These are phyloP conservation scores for Fermentozyma sake DNA, from an alignment of 1,139 yeast genomes.

Conservation along the genomic window DNA sequence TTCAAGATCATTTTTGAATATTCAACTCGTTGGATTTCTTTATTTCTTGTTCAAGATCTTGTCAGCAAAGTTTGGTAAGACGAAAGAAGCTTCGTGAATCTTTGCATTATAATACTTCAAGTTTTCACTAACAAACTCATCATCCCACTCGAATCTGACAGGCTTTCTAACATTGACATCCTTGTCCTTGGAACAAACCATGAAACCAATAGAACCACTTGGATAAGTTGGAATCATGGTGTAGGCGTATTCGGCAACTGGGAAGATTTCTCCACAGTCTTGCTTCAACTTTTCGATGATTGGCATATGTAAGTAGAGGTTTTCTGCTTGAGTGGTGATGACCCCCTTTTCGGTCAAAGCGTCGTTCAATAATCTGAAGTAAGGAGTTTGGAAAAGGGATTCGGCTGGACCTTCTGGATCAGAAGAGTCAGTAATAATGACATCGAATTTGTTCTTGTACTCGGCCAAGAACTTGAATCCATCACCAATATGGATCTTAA, in stretches of 20 bases:
- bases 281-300: slow-evolving; percentile 71
- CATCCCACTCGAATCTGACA: slow-evolving; percentile 55
- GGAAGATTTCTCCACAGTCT: slow-evolving; percentile 77
- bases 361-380: slow-evolving; percentile 70
- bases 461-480: slow-evolving; percentile 88
- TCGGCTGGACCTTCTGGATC: slow-evolving; percentile 98
- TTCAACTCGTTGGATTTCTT: no score
- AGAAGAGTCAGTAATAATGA: slow-evolving; percentile 88
- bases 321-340: slow-evolving; percentile 88
- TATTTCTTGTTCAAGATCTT: slow-evolving; percentile 21
- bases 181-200: slow-evolving; percentile 82
- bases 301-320: slow-evolving; percentile 82
- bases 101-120: slow-evolving; percentile 76
- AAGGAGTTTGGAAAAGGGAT: slow-evolving; percentile 78
- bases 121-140: slow-evolving; percentile 57
- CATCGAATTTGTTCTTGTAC: slow-evolving; percentile 70
- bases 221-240: slow-evolving; percentile 92
- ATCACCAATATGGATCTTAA: slow-evolving; percentile 78
- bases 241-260: slow-evolving; percentile 82
- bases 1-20: no score
- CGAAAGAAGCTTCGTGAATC: slow-evolving; percentile 82
- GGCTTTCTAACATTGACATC: slow-evolving; percentile 63
- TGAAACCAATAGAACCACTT: slow-evolving; percentile 89
- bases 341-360: slow-evolving; percentile 88
- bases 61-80: slow-evolving; percentile 84